These are phyloP conservation scores for Trametes punicea DNA, from an alignment of 768 basidiomycete species.

Conservation along the genomic window DNA sequence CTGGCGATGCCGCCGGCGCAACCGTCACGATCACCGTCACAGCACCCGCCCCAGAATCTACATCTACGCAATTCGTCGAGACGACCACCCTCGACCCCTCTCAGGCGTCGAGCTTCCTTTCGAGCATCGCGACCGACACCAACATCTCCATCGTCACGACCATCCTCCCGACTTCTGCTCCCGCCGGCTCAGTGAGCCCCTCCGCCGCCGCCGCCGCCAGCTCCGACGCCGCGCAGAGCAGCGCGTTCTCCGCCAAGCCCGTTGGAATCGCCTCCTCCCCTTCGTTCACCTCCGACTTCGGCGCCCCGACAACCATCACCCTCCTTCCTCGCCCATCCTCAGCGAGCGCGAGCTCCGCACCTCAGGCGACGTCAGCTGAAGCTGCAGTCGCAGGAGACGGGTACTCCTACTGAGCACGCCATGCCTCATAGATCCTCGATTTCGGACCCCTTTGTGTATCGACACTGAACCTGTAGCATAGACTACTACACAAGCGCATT, in stretches of 20 bases:
- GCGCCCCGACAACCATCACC: constrained; percentile 7
- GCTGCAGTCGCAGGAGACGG: neutral
- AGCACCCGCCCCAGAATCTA: constrained; percentile 14
- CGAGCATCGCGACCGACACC: constrained; percentile 33
- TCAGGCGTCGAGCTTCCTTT: constrained; percentile 40
- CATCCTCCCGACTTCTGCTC: neutral
- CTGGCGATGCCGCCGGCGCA: constrained; percentile 24
- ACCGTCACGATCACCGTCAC: constrained; percentile 28
- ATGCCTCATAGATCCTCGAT: neutral
- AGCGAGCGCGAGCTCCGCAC: neutral
- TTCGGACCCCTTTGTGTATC: neutral
- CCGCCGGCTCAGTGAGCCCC: neutral
- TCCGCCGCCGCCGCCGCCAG: neutral
- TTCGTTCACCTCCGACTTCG: constrained; percentile 1
- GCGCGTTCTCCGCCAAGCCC: constrained; percentile 4
- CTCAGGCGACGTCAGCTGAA: neutral
- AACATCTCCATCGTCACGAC: constrained; percentile 10
- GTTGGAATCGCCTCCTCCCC: constrained; percentile 8
- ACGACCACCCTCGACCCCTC: constrained; percentile 44
- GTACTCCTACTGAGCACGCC: constrained; percentile 8
- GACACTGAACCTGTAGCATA: constrained; percentile 11
- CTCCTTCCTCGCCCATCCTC: neutral
- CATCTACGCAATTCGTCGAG: constrained; percentile 23
- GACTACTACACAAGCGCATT: neutral
- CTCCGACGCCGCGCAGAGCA: neutral